Evolutionary conservation across 768 basidiomycete species (phyloP).

Genomic region (Daedaleopsis nitida): DNA sequence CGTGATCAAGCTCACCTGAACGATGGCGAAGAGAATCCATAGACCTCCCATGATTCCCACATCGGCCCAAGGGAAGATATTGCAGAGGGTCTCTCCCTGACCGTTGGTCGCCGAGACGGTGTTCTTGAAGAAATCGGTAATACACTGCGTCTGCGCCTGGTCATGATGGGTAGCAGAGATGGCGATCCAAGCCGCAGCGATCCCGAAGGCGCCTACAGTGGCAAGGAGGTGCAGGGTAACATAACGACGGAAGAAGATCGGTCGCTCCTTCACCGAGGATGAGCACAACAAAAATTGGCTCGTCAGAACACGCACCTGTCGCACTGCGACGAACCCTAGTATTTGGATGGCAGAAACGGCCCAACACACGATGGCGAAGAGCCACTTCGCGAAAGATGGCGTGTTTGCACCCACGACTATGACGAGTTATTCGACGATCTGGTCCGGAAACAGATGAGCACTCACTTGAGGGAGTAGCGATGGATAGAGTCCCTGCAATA

Average conservation of each 20-base stretch:
- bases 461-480: conserved; percentile 78
- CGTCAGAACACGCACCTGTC: conserved; percentile 50
- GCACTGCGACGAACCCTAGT: conserved; percentile 85
- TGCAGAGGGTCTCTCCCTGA: conserved; percentile 76
- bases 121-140: conserved; percentile 55
- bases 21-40: conserved; percentile 77
- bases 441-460: too few species aligned
- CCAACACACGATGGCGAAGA: conserved; percentile 79
- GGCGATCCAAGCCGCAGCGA: conserved; percentile 80
- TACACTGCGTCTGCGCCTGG: conserved; percentile 69
- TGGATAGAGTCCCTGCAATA: conserved; percentile 67
- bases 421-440: neutral
- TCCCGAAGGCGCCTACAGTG: conserved; percentile 63
- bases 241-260: conserved; percentile 67
- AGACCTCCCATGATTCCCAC: conserved; percentile 89
- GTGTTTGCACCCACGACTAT: conserved; percentile 86
- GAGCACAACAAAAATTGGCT: neutral
- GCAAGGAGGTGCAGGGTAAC: conserved; percentile 62
- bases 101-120: conserved; percentile 34
- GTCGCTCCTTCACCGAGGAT: conserved; percentile 56
- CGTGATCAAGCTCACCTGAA: conserved; percentile 59
- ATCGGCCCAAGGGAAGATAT: conserved; percentile 91
- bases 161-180: conserved; percentile 78
- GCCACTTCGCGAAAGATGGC: conserved; percentile 70
- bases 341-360: conserved; percentile 75